phyloP scores from a whole-genome alignment of 2,329 filamentous ascomycete genomes.

The Diaporthe sp. region DNA sequence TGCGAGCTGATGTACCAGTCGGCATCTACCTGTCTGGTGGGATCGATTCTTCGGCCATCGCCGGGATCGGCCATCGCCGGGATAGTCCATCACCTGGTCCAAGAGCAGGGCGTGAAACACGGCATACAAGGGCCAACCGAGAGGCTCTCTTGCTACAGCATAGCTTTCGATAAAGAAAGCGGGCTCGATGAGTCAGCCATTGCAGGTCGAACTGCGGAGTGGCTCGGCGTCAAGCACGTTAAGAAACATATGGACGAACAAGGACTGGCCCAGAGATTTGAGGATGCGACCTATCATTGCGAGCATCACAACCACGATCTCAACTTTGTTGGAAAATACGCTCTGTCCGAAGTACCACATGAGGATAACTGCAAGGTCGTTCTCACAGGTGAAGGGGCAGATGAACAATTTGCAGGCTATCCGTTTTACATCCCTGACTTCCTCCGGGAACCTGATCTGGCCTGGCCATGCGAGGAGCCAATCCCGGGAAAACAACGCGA shows the following conservation, averaged over 20 bases:
- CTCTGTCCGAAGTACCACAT: constrained; percentile 56
- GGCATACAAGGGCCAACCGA: constrained; percentile 51
- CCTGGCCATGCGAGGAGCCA: constrained; percentile 41
- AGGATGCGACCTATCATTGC: constrained; percentile 43
- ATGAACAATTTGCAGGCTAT: constrained; percentile 67
- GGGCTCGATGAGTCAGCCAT: constrained; percentile 59
- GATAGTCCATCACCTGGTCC: constrained; percentile 63
- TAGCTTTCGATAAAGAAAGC: constrained; percentile 61
- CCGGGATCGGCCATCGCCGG: constrained; percentile 67
- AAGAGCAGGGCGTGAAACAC: constrained; percentile 56
- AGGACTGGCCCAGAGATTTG: constrained; percentile 44
- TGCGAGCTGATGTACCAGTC: constrained; percentile 67
- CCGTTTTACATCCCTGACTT: constrained; percentile 56
- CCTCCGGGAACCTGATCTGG: constrained; percentile 58
- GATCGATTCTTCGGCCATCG: constrained; percentile 66
- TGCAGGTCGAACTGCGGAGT: constrained; percentile 46
- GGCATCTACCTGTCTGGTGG: constrained; percentile 68
- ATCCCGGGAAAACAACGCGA: neutral
- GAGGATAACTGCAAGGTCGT: constrained; percentile 63
- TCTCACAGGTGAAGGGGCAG: constrained; percentile 62
- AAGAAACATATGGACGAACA: constrained; percentile 43
- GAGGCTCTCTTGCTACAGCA: constrained; percentile 54
- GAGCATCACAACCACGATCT: constrained; percentile 55
- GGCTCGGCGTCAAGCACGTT: constrained; percentile 44
- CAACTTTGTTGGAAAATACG: constrained; percentile 62